Evolutionary conservation across 306 rosid species (phyloP).

Genomic region (Coriaria nepalensis): DNA sequence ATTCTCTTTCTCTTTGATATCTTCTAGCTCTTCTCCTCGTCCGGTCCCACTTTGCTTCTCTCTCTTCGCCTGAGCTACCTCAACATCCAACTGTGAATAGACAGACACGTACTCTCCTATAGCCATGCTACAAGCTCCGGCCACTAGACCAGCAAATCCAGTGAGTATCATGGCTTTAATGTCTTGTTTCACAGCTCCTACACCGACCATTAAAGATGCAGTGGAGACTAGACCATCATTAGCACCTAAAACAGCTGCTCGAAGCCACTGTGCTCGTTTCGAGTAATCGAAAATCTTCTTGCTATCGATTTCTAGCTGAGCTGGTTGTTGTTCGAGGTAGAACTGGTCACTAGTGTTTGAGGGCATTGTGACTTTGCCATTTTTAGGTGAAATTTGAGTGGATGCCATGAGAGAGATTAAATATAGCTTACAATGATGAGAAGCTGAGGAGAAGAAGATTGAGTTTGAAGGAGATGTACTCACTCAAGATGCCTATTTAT

Average conservation of each 20-base stretch:
- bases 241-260: conserved; percentile 87
- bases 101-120: conserved; percentile 94
- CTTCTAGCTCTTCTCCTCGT: not conserved
- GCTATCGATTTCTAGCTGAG: conserved; percentile 25
- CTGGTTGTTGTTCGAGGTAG: conserved; percentile 44
- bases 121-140: conserved; percentile 95
- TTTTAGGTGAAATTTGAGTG: conserved; percentile 22
- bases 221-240: conserved; percentile 90
- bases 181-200: conserved; percentile 81
- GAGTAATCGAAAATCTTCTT: conserved; percentile 54
- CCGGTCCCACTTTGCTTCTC: conserved; percentile 18
- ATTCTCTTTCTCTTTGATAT: conserved; percentile 25
- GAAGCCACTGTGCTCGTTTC: conserved; percentile 85
- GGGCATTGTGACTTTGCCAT: conserved; percentile 20
- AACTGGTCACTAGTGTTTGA: not conserved
- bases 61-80: conserved; percentile 58
- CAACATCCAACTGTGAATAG: conserved; percentile 74
- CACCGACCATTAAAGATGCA: conserved; percentile 88
- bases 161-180: conserved; percentile 71
- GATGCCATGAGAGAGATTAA: conserved; percentile 22
- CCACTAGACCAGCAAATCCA: conserved; percentile 79
- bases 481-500: no score
- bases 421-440: not conserved
- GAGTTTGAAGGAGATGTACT: no score
- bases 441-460: no score